These are phyloP conservation scores for Reutealis trisperma DNA, from an alignment of 345 rosid genomes.

Conservation along the genomic window DNA sequence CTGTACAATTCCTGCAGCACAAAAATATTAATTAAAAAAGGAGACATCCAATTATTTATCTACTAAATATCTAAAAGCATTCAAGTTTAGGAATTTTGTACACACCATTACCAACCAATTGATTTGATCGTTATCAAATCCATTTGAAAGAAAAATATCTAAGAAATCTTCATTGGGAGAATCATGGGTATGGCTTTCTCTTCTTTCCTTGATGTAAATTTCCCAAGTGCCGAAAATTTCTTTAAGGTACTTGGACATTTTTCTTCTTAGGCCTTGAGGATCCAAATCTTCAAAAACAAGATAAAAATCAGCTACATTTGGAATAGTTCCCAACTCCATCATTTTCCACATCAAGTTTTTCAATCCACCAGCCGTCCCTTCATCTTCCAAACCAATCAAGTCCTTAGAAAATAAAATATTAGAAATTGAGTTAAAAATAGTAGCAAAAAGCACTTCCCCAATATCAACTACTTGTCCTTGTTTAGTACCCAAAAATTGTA, in stretches of 20 bases:
- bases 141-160: constrained; percentile 6
- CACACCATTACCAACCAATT: constrained; percentile 2
- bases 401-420: constrained; percentile 10
- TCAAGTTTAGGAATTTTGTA: neutral
- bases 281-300: neutral
- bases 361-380: neutral
- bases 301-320: constrained; percentile 7
- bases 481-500: neutral
- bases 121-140: neutral
- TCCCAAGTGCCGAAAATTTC: neutral
- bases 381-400: neutral
- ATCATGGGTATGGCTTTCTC: neutral
- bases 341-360: neutral
- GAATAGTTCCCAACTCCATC: neutral
- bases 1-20: neutral
- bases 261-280: constrained; percentile 12
- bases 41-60: too few relatives aligned
- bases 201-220: too few relatives aligned
- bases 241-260: neutral
- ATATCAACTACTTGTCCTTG: constrained; percentile 6
- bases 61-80: too few relatives aligned
- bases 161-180: neutral
- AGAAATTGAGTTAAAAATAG: constrained; percentile 2
- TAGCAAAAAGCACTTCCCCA: constrained; percentile 8
- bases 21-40: neutral